phyloP scores from a whole-genome alignment of 352 stramenopile genomes.

The Saprolegnia parasitica region DNA sequence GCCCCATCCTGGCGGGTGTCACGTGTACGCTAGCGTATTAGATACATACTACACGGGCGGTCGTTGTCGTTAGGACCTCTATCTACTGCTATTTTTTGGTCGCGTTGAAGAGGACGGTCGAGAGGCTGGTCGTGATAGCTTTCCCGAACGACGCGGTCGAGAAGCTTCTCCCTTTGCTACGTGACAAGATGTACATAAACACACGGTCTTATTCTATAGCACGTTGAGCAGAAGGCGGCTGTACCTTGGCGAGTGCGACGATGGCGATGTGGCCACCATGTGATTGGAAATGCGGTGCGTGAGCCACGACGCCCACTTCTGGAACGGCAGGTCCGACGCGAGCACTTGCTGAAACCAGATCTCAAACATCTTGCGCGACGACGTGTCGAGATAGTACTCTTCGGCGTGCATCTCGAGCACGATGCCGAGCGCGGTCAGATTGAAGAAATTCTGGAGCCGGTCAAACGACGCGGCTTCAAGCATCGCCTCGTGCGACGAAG shows the following conservation, averaged over 20 bases:
- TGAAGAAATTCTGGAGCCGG: constrained; percentile 85
- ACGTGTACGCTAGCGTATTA: too few species aligned
- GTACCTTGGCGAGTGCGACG: constrained; percentile 2
- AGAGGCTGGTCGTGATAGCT: constrained; percentile 6
- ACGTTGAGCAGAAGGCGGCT: neutral
- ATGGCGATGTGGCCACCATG: neutral
- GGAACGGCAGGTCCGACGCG: constrained; percentile 60
- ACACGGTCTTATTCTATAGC: neutral
- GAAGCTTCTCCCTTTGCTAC: constrained; percentile 1
- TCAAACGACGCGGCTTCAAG: constrained; percentile 71
- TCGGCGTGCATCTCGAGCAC: constrained; percentile 83
- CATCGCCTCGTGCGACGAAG: constrained; percentile 46
- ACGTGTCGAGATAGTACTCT: constrained; percentile 72
- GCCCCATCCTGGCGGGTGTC: too few species aligned
- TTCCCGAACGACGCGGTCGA: constrained; percentile 11
- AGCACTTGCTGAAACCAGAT: constrained; percentile 80
- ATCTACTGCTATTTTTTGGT: neutral
- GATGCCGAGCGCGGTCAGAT: constrained; percentile 79
- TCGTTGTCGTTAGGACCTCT: too few species aligned
- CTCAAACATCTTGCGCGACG: constrained; percentile 76
- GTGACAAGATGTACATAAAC: neutral
- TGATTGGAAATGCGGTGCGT: constrained; percentile 62
- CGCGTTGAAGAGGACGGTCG: constrained; percentile 10
- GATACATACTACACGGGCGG: neutral
- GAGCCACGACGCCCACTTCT: constrained; percentile 78